Evolutionary conservation across 805 yeast species (phyloP), one percentile per base, ranked within the genome.

Genomic region (Maudiozyma barnettii): DNA sequence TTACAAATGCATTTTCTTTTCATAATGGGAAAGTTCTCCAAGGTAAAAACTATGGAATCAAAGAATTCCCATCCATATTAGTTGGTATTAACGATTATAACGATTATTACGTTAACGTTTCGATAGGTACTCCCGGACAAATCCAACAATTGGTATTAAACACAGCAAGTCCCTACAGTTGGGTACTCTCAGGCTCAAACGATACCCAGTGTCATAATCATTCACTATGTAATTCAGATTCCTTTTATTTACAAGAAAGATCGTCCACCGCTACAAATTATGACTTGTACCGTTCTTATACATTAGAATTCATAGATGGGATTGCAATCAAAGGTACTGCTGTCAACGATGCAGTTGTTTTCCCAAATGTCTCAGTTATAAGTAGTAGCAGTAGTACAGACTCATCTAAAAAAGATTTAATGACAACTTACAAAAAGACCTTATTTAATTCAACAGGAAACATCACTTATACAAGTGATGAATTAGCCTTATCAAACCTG

Each of bases 141-240:
- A 12, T 21, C 1, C 65, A 59, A 18, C 43, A 40, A 14, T 49
- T 71, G 4, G 54, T 66, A 31, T 51, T 71, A 2, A 74, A 70
- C 50, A 61, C 65, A 8, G 60, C 67, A 5, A 70, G 69, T 45
- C 73, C 74, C 1, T 68, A 64, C 44, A 43, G 62, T 2, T 70
- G 73, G 73, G 56, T 66, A 1, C 35, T 64, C 1, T 54, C 64
- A 20, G 52, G 51, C 5, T 45, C 44, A 1, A 45, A 45, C 2
- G 52, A 46, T 10, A 35, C 47, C 1, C 51, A 45, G 9, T 52
- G 57, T 29, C 40, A 44, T 13, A 26, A 26, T 20, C 18, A 38
- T 13, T 7, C 30, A 12, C 35, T 18, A 4, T 45, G 53, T 30
- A 50, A 33, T 8, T 26, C 49, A 2, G 43, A 42, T 7, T 47